These are phyloP conservation scores for Backusella parvicylindrica DNA, from an alignment of 192 early-diverging fungal species.

Conservation along the genomic window DNA sequence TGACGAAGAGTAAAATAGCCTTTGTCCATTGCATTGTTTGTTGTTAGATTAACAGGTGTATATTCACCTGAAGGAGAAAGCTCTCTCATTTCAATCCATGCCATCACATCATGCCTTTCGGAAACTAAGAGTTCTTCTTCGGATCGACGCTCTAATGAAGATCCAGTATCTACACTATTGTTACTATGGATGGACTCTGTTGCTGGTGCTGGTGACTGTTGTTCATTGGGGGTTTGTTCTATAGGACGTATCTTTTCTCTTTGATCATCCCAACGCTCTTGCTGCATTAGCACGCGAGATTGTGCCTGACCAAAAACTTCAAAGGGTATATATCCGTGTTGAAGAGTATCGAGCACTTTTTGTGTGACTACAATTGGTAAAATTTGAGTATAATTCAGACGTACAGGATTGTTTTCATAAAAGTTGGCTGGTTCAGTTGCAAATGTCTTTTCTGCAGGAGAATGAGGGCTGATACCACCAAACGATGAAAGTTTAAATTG, in stretches of 20 bases:
- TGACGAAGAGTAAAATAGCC: conserved; percentile 68
- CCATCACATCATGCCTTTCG: conserved; percentile 65
- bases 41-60: conserved; percentile 50
- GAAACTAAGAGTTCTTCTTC: conserved; percentile 62
- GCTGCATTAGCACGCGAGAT: conserved; percentile 31
- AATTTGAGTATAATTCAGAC: conserved; percentile 51
- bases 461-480: conserved; percentile 39
- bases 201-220: neutral
- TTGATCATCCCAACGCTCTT: conserved; percentile 53
- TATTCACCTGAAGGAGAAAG: conserved; percentile 61
- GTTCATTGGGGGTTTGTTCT: neutral
- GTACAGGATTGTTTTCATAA: conserved; percentile 48
- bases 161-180: neutral
- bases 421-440: conserved; percentile 54
- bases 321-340: conserved; percentile 35
- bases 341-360: conserved; percentile 16
- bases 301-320: conserved; percentile 53
- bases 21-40: conserved; percentile 41
- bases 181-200: neutral
- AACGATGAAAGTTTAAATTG: conserved; percentile 70
- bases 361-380: conserved; percentile 36
- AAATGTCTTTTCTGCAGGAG: conserved; percentile 48
- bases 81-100: conserved; percentile 70
- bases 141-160: conserved; percentile 22
- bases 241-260: conserved; percentile 28